phyloP scores from a whole-genome alignment of 1,139 yeast species.

The Sugiyamaella xylanicola region DNA sequence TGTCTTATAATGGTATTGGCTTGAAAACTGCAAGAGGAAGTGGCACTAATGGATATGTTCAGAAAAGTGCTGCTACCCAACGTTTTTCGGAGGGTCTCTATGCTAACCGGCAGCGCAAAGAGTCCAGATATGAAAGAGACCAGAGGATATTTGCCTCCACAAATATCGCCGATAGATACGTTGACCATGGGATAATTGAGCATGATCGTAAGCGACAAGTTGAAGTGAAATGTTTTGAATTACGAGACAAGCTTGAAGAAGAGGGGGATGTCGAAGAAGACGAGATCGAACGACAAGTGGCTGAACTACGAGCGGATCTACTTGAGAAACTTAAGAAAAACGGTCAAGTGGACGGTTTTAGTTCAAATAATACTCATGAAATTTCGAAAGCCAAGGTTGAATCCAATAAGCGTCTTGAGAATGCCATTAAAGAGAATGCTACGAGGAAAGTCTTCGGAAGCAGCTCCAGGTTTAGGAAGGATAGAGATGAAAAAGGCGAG shows the following conservation, averaged over 20 bases:
- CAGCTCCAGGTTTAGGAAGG: neutral
- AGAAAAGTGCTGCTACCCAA: slow-evolving; percentile 49
- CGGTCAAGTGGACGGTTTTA: neutral
- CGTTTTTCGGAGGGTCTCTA: slow-evolving; percentile 42
- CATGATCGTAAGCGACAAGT: slow-evolving; percentile 55
- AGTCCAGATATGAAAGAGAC: slow-evolving; percentile 27
- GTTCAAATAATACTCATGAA: slow-evolving; percentile 25
- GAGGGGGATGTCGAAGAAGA: slow-evolving; percentile 41
- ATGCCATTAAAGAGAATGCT: slow-evolving; percentile 20
- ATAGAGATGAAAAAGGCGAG: no score
- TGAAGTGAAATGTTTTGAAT: slow-evolving; percentile 58
- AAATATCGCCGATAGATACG: slow-evolving; percentile 34
- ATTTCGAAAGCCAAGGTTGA: slow-evolving; percentile 28
- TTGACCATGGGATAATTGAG: slow-evolving; percentile 46
- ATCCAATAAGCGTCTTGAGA: slow-evolving; percentile 28
- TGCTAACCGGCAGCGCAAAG: slow-evolving; percentile 41
- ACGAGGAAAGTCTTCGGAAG: neutral
- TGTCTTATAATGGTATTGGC: slow-evolving; percentile 73
- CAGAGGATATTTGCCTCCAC: slow-evolving; percentile 30
- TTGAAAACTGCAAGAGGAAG: slow-evolving; percentile 66
- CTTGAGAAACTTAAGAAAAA: slow-evolving; percentile 14
- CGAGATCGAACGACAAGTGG: slow-evolving; percentile 40
- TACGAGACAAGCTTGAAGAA: slow-evolving; percentile 60
- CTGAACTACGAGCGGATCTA: slow-evolving; percentile 36
- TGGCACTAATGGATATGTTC: slow-evolving; percentile 72